phyloP scores from a whole-genome alignment of 768 basidiomycete genomes.

The Collybia sp. region DNA sequence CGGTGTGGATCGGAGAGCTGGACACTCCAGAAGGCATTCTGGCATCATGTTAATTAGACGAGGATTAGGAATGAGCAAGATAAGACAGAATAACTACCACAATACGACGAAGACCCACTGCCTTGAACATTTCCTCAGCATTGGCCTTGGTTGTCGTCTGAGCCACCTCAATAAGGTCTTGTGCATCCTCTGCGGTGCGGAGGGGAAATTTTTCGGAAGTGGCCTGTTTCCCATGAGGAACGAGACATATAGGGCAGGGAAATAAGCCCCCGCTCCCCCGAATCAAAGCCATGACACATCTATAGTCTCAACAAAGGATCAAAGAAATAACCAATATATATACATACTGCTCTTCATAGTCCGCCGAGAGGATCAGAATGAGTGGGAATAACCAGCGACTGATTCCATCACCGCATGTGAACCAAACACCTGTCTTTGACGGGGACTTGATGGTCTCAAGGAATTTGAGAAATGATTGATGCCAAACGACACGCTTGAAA shows the following conservation, averaged over 20 bases:
- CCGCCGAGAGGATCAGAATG: conserved; percentile 32
- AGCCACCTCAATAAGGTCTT: conserved; percentile 1
- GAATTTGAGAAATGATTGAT: conserved; percentile 23
- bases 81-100: conserved; percentile 3
- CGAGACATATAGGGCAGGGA: conserved; percentile 32
- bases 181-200: conserved; percentile 2
- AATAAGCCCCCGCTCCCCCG: conserved; percentile 17
- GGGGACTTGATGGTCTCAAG: conserved; percentile 16
- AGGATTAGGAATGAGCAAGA: background rate
- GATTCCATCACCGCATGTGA: conserved; percentile 21
- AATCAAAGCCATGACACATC: conserved; percentile 31
- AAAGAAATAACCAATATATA: conserved; percentile 6
- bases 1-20: conserved; percentile 17
- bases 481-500: conserved; percentile 34
- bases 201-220: conserved; percentile 2
- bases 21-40: conserved; percentile 27
- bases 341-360: conserved; percentile 43
- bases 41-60: background rate
- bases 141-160: background rate
- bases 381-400: conserved; percentile 24
- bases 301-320: conserved; percentile 4
- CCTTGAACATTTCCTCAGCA: conserved; percentile 10
- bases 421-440: conserved; percentile 16
- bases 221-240: conserved; percentile 16
- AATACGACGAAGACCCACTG: conserved; percentile 3